These are phyloP conservation scores for Magnaporthales sp. DNA, from an alignment of 2,329 filamentous ascomycete genomes.

Conservation along the genomic window DNA sequence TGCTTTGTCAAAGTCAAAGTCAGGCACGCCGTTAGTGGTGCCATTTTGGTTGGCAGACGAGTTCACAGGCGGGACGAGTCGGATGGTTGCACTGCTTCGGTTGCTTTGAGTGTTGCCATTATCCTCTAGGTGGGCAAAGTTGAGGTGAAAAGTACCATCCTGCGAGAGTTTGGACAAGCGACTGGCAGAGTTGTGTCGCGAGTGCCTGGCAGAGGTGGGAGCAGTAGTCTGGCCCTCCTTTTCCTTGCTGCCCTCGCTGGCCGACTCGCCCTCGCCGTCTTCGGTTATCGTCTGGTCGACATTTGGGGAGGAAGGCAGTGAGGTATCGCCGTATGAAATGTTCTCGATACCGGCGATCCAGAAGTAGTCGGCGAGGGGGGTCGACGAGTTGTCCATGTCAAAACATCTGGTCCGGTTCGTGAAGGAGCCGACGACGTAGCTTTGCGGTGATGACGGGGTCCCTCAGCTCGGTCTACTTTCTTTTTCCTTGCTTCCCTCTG, in stretches of 20 bases:
- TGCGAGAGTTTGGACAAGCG: slow-evolving; percentile 42
- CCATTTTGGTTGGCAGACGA: slow-evolving; percentile 8
- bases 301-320: slow-evolving; percentile 26
- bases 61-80: slow-evolving; percentile 15
- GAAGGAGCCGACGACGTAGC: background rate
- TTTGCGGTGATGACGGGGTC: background rate
- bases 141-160: slow-evolving; percentile 33
- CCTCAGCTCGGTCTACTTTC: background rate
- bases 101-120: slow-evolving; percentile 47
- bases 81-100: slow-evolving; percentile 57
- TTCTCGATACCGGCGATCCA: slow-evolving; percentile 67
- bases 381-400: slow-evolving; percentile 53
- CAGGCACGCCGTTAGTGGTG: slow-evolving; percentile 22
- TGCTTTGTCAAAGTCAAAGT: slow-evolving; percentile 90
- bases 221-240: background rate
- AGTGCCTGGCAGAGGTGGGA: slow-evolving; percentile 40
- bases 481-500: background rate
- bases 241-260: slow-evolving; percentile 16
- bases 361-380: slow-evolving; percentile 65
- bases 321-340: slow-evolving; percentile 52
- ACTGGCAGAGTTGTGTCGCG: slow-evolving; percentile 51
- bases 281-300: slow-evolving; percentile 54
- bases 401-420: background rate
- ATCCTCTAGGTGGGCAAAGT: slow-evolving; percentile 49
- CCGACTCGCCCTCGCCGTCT: slow-evolving; percentile 48